Evolutionary conservation across 2,329 filamentous ascomycete species (phyloP).

Genomic region (Chaetomium strumarium): DNA sequence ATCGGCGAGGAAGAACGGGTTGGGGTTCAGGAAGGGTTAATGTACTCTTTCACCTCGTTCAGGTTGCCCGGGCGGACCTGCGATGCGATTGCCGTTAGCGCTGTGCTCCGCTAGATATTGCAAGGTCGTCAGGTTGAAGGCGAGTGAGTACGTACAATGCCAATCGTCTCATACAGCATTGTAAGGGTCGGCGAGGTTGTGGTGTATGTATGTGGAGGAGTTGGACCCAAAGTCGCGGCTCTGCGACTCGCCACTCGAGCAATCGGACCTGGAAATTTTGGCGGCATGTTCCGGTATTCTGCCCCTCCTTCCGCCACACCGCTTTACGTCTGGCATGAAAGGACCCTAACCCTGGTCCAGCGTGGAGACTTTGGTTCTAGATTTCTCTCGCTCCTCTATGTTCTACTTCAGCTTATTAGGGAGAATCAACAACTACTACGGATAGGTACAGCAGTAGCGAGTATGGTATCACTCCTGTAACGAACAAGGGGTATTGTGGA

Average conservation of each 20-base stretch:
- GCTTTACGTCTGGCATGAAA: background rate
- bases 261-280: conserved; percentile 9
- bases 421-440: too few species aligned
- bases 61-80: conserved; percentile 90
- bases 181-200: conserved; percentile 27
- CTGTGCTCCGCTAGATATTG: background rate
- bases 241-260: too few species aligned
- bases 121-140: background rate
- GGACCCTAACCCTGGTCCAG: too few species aligned
- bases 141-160: conserved; percentile 61
- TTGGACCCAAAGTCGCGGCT: background rate
- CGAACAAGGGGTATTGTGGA: too few species aligned
- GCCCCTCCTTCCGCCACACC: conserved; percentile 1
- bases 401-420: too few species aligned
- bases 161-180: conserved; percentile 98
- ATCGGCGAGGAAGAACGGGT: background rate
- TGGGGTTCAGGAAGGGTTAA: conserved; percentile 21
- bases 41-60: conserved; percentile 90
- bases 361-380: too few species aligned
- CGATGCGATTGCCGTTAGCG: conserved; percentile 10
- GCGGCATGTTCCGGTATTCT: conserved; percentile 16
- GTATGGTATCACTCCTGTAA: too few species aligned
- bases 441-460: too few species aligned
- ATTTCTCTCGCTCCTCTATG: too few species aligned
- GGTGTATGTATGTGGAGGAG: background rate